These are phyloP conservation scores for Fusarium stilboides DNA, from an alignment of 2,329 filamentous ascomycete species.

Conservation along the genomic window DNA sequence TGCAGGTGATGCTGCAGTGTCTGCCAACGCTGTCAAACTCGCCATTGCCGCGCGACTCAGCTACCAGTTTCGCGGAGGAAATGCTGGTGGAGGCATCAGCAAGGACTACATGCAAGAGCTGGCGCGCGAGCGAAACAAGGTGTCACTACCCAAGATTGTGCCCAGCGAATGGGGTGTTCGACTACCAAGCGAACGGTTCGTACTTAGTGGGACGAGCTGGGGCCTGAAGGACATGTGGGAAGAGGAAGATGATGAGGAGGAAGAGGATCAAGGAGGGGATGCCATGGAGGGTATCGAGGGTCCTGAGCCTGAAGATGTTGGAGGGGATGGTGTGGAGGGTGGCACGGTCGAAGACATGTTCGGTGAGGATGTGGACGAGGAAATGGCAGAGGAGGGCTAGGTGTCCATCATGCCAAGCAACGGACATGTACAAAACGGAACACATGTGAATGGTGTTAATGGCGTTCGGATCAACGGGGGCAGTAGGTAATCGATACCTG, in stretches of 20 bases:
- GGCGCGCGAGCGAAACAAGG: slow-evolving; percentile 78
- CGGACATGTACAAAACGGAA: slow-evolving; percentile 11
- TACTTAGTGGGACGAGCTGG: slow-evolving; percentile 77
- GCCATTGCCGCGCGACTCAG: slow-evolving; percentile 78
- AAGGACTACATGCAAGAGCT: slow-evolving; percentile 85
- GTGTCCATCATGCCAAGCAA: slow-evolving; percentile 17
- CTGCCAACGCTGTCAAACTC: slow-evolving; percentile 77
- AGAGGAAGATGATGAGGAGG: slow-evolving; percentile 61
- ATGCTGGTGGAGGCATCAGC: slow-evolving; percentile 68
- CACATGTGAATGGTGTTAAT: slow-evolving; percentile 34
- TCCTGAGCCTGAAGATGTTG: slow-evolving; percentile 59
- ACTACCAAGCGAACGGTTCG: slow-evolving; percentile 77
- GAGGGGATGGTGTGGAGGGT: slow-evolving; percentile 64
- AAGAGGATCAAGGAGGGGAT: slow-evolving; percentile 60
- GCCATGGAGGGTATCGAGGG: slow-evolving; percentile 66
- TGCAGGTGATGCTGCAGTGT: slow-evolving; percentile 70
- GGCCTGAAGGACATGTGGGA: slow-evolving; percentile 73
- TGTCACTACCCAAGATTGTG: slow-evolving; percentile 74
- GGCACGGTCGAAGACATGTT: slow-evolving; percentile 70
- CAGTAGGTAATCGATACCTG: slow-evolving; percentile 21
- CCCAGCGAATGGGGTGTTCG: slow-evolving; percentile 78
- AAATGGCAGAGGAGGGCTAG: slow-evolving; percentile 65
- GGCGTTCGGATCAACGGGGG: slow-evolving; percentile 32
- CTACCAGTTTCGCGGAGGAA: slow-evolving; percentile 76
- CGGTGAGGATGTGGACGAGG: slow-evolving; percentile 69